Evolutionary conservation across 495 filamentous ascomycete species (phyloP).

Genomic region (Glonium stellatum): DNA sequence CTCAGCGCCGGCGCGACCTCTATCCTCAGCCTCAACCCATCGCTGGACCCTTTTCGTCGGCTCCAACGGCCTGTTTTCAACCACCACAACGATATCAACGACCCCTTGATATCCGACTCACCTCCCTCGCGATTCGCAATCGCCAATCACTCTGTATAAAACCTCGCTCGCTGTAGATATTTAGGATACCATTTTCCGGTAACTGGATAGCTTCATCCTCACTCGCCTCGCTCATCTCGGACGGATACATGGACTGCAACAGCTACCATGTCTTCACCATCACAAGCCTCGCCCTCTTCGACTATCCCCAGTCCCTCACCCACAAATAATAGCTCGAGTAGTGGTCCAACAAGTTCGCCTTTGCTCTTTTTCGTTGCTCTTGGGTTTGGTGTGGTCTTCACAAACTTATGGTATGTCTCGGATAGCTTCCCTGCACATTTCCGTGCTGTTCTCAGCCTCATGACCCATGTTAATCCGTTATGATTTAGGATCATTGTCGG

Average conservation of each 20-base stretch:
- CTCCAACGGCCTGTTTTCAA: too few species aligned
- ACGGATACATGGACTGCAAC: not conserved
- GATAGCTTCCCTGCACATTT: not conserved
- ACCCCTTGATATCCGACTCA: too few species aligned
- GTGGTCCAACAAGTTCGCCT: slow-evolving; percentile 72
- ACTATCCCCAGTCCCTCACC: not conserved
- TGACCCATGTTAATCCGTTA: not conserved
- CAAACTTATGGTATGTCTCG: slow-evolving; percentile 79
- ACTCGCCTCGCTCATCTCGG: not conserved
- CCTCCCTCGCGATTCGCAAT: not conserved
- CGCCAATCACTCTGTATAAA: not conserved
- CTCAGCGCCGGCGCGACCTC: not conserved
- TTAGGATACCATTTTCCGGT: not conserved
- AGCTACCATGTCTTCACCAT: not conserved
- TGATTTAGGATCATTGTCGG: slow-evolving; percentile 92
- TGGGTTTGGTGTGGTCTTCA: slow-evolving; percentile 97
- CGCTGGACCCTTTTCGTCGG: not conserved
- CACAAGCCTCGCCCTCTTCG: slow-evolving; percentile 6
- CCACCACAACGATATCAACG: too few species aligned
- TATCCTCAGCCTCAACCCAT: not conserved
- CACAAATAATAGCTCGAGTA: slow-evolving; percentile 1
- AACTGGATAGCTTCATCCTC: not conserved
- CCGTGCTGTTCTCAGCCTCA: not conserved
- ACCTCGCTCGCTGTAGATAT: not conserved
- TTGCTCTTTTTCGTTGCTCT: slow-evolving; percentile 94